Conservation (phyloP, 2,329 filamentous ascomycete genomes). For the Phyllosticta capitalensis region DNA sequence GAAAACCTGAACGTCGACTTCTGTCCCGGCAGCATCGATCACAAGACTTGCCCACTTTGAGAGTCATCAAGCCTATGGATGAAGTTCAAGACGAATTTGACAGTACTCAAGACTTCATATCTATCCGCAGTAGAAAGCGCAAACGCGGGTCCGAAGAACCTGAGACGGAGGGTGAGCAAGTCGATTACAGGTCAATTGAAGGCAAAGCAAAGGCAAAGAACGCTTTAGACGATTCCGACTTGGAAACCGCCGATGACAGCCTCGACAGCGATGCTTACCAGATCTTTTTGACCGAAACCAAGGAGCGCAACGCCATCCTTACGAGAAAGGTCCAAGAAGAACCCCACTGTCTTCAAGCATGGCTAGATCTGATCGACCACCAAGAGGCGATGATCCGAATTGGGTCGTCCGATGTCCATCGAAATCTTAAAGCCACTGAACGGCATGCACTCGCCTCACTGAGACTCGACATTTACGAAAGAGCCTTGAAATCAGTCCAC, state of each 20-base stretch:
- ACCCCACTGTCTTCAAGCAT: conserved; percentile 59
- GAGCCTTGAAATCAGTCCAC: conserved; percentile 55
- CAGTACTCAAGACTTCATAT: conserved; percentile 22
- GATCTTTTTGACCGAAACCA: conserved; percentile 23
- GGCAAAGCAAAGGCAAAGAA: conserved; percentile 17
- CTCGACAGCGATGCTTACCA: conserved; percentile 7
- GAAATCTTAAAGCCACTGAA: conserved; percentile 50
- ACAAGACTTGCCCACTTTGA: conserved; percentile 20
- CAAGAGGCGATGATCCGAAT: conserved; percentile 59
- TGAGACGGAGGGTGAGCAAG: conserved; percentile 13
- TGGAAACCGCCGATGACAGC: conserved; percentile 23
- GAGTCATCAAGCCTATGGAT: conserved; percentile 16
- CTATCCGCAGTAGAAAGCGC: conserved; percentile 17
- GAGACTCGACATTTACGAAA: conserved; percentile 69
- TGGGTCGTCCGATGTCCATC: conserved; percentile 28
- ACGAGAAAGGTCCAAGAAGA: conserved; percentile 53
- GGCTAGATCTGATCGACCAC: conserved; percentile 70
- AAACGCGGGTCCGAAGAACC: conserved; percentile 14
- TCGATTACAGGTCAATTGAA: conserved; percentile 32
- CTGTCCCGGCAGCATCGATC: conserved; percentile 17
- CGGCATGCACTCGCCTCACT: conserved; percentile 63
- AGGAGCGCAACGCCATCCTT: conserved; percentile 51
- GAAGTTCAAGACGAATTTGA: conserved; percentile 3
- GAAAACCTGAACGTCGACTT: conserved; percentile 40
- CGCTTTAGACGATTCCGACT: conserved; percentile 26